Conservation (phyloP, 352 stramenopile species). For the Phytophthora macrochlamydospora region DNA sequence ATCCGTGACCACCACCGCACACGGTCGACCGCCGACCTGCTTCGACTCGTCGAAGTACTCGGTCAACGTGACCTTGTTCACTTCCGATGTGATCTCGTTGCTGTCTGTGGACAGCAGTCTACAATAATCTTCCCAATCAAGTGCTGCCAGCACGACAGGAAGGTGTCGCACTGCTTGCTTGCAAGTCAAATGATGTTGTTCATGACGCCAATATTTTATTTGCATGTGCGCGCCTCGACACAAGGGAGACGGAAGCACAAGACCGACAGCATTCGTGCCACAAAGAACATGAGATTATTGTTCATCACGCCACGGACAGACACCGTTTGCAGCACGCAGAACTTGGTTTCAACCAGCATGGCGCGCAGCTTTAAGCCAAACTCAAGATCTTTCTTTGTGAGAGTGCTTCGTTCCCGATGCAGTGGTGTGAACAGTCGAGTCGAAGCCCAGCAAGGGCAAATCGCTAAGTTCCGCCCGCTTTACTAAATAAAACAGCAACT, state of each 20-base stretch:
- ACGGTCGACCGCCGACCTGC: too few relatives aligned
- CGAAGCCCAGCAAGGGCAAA: constrained; percentile 81
- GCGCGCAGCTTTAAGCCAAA: constrained; percentile 86
- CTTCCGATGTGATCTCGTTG: too few relatives aligned
- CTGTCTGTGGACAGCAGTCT: too few relatives aligned
- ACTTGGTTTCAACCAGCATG: constrained; percentile 91
- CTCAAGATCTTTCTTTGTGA: constrained; percentile 83
- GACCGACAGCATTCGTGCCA: constrained; percentile 86
- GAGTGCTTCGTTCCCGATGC: constrained; percentile 72
- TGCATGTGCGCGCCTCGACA: too few relatives aligned
- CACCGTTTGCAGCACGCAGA: constrained; percentile 87
- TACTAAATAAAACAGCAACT: constrained; percentile 89
- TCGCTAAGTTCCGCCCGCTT: constrained; percentile 89
- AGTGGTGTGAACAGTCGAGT: constrained; percentile 70
- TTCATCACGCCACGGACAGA: constrained; percentile 91
- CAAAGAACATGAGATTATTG: constrained; percentile 93
- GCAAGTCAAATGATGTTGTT: too few relatives aligned
- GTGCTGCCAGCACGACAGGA: too few relatives aligned
- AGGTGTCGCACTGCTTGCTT: too few relatives aligned
- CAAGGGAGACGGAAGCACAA: constrained; percentile 85
- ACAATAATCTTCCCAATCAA: too few relatives aligned
- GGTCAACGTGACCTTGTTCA: too few relatives aligned
- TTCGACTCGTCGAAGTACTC: too few relatives aligned
- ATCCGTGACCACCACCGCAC: too few relatives aligned
- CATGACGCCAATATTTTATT: too few relatives aligned